Evolutionary conservation across 495 filamentous ascomycete species (phyloP).

Genomic region (Articulospora tetracladia): DNA sequence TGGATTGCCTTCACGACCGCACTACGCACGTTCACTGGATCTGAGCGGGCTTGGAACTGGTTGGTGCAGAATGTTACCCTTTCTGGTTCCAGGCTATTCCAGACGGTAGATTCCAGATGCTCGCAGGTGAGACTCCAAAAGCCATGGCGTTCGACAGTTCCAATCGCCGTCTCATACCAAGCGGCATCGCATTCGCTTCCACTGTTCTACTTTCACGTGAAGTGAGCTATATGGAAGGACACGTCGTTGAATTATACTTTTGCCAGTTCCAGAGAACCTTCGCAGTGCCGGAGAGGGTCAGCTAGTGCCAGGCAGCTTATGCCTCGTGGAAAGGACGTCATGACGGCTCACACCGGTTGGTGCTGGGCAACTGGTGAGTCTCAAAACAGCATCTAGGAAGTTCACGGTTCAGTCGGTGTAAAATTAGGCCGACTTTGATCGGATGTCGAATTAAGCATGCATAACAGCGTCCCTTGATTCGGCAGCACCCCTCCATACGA

Average conservation of each 20-base stretch:
- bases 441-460: constrained; percentile 3
- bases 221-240: background rate
- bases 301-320: background rate
- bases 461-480: constrained; percentile 5
- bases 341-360: background rate
- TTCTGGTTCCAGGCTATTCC: too few relatives aligned
- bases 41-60: too few relatives aligned
- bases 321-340: constrained; percentile 11
- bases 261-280: background rate
- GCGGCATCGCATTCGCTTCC: background rate
- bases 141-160: too few relatives aligned
- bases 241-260: constrained; percentile 11
- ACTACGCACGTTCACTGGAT: too few relatives aligned
- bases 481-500: constrained; percentile 5
- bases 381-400: background rate
- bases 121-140: too few relatives aligned
- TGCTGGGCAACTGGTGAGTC: too few relatives aligned
- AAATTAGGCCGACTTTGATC: constrained; percentile 11
- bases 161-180: too few relatives aligned
- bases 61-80: too few relatives aligned
- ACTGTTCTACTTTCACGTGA: background rate
- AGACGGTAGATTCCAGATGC: too few relatives aligned
- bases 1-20: too few relatives aligned
- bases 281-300: background rate
- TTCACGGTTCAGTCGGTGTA: constrained; percentile 5